A percentile compares a stretch with the other conserved stretches of the same genome.
These are phyloP conservation scores for Paratinospora sagittata DNA, from an alignment of 164 flowering plant genomes.

Conservation along the genomic window DNA sequence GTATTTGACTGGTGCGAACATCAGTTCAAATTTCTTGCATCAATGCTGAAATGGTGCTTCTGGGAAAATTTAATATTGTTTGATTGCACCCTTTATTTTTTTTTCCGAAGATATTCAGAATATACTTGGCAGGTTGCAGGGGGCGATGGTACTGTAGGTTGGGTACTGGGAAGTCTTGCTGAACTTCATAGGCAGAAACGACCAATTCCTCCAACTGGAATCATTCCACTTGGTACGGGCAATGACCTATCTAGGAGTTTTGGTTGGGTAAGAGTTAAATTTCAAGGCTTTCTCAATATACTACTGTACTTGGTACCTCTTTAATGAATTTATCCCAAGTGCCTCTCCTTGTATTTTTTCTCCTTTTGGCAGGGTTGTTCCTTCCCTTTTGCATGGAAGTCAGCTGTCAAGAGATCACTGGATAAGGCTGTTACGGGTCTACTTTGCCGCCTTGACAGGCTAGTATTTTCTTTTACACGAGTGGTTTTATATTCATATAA, in stretches of 20 bases:
- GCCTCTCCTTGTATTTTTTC: background rate
- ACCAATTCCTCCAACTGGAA: conserved; percentile 87
- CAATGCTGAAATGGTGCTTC: background rate
- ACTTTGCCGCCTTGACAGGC: conserved; percentile 81
- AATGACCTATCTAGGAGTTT: conserved; percentile 91
- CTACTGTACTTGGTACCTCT: background rate
- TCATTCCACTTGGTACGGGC: conserved; percentile 97
- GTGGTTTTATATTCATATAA: background rate
- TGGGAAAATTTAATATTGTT: background rate
- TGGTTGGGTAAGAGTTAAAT: conserved; percentile 72
- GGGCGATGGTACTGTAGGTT: conserved; percentile 99
- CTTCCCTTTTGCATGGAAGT: conserved; percentile 94
- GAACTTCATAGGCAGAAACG: conserved; percentile 54
- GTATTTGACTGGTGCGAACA: background rate
- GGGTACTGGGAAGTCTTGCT: conserved; percentile 82
- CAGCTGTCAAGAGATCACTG: conserved; percentile 75
- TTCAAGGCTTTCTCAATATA: background rate
- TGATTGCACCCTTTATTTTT: background rate
- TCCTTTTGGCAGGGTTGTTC: conserved; percentile 72
- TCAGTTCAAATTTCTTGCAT: background rate
- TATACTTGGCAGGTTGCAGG: conserved; percentile 77
- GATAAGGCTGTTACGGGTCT: conserved; percentile 53
- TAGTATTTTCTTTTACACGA: conserved; percentile 7
- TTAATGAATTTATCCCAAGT: background rate
- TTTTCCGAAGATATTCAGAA: conserved; percentile 6